phyloP scores from a whole-genome alignment of 805 yeast species.

The Myxozyma neotropica region DNA sequence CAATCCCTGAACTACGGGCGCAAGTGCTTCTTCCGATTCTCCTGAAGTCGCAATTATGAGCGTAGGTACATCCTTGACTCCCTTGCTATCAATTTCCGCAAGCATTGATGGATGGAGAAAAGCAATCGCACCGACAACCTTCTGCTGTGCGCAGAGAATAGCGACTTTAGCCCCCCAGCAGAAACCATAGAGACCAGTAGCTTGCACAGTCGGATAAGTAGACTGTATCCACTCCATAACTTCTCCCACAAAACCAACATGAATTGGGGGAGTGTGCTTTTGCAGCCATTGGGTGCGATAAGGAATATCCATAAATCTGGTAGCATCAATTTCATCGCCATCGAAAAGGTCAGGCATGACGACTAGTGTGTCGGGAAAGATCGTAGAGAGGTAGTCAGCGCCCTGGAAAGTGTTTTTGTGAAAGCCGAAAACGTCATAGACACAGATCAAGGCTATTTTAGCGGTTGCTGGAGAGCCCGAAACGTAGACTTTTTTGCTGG shows the following conservation, averaged over 20 bases:
- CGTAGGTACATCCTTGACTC: constrained; percentile 27
- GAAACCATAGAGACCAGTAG: constrained; percentile 29
- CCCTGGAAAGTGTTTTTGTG: constrained; percentile 31
- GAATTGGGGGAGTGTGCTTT: constrained; percentile 10
- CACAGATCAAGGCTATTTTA: constrained; percentile 22
- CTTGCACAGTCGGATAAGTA: constrained; percentile 16
- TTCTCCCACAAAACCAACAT: not conserved
- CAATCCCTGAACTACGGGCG: constrained; percentile 11
- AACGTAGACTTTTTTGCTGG: not conserved
- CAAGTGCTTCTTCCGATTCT: constrained; percentile 21
- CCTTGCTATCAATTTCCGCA: constrained; percentile 24
- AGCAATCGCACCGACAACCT: constrained; percentile 21
- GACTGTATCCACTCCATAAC: too few relatives aligned
- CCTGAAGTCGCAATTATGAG: constrained; percentile 23
- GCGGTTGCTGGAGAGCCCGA: not conserved
- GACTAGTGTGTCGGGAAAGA: constrained; percentile 21
- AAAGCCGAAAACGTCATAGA: constrained; percentile 32
- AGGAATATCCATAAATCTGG: too few relatives aligned
- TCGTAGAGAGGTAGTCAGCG: constrained; percentile 27
- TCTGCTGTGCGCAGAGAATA: constrained; percentile 14
- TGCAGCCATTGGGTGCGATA: too few relatives aligned
- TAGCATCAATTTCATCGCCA: constrained; percentile 22
- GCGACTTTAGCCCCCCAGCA: constrained; percentile 36
- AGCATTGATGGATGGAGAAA: constrained; percentile 30
- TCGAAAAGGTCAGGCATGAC: constrained; percentile 33